These are phyloP conservation scores for Tetracentron sinense DNA, from an alignment of 164 flowering plant species.

Conservation along the genomic window DNA sequence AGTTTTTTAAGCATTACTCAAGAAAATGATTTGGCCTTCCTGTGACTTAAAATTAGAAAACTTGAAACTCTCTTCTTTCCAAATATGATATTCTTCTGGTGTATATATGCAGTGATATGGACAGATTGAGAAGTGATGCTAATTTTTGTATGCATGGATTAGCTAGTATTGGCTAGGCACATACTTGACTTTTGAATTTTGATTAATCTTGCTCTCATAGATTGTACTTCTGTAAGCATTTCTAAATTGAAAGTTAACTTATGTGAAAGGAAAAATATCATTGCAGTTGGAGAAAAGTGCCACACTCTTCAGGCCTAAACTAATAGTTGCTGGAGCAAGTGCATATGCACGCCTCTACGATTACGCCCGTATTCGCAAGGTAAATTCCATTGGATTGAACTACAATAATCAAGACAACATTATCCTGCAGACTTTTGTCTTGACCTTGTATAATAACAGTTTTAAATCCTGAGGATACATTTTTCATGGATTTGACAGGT, in stretches of 20 bases:
- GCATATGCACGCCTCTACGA: slow-evolving; percentile 80
- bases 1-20: too few species aligned
- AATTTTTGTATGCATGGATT: neutral
- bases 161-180: neutral
- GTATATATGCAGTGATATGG: neutral
- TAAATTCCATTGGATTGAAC: slow-evolving; percentile 18
- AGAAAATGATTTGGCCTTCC: neutral
- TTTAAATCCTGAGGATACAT: slow-evolving; percentile 12
- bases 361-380: slow-evolving; percentile 72
- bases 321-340: slow-evolving; percentile 85
- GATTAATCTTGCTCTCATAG: neutral
- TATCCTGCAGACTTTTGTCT: too few species aligned
- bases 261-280: neutral
- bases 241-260: neutral
- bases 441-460: neutral
- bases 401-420: neutral
- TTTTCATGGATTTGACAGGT: slow-evolving; percentile 44
- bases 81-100: too few species aligned
- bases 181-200: neutral
- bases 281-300: slow-evolving; percentile 77
- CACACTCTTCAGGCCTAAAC: slow-evolving; percentile 64
- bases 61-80: too few species aligned
- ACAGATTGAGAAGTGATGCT: neutral
- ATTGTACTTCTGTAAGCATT: neutral
- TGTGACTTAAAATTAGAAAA: neutral